Conservation (phyloP, 805 yeast species). For the Candida nonsorbophila region DNA sequence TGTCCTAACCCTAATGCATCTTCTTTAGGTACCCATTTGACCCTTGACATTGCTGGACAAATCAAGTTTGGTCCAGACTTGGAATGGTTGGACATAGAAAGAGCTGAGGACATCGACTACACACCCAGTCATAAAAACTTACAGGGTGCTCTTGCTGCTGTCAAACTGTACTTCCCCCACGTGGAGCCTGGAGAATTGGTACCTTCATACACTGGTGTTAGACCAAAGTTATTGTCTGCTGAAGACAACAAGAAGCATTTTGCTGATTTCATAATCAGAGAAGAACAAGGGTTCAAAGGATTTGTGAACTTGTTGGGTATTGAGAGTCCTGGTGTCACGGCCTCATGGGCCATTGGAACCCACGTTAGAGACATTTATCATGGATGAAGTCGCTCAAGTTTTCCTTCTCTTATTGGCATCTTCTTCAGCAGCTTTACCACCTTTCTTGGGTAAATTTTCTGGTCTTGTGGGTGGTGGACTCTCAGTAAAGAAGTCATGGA, state of each 20-base stretch:
- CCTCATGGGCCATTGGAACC: slow-evolving; percentile 78
- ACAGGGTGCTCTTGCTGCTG: slow-evolving; percentile 52
- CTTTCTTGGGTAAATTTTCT: slow-evolving; percentile 49
- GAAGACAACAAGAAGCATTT: slow-evolving; percentile 36
- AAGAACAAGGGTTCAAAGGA: slow-evolving; percentile 70
- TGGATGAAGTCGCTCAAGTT: slow-evolving; percentile 7
- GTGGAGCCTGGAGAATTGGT: slow-evolving; percentile 46
- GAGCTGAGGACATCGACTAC: slow-evolving; percentile 37
- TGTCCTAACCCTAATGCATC: slow-evolving; percentile 61
- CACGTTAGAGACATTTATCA: slow-evolving; percentile 44
- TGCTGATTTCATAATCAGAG: slow-evolving; percentile 68
- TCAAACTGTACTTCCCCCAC: slow-evolving; percentile 59
- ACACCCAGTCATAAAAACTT: slow-evolving; percentile 45
- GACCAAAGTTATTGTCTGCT: slow-evolving; percentile 66
- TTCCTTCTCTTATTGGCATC: slow-evolving; percentile 15
- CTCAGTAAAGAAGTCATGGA: slow-evolving; percentile 66
- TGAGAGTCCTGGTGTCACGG: slow-evolving; percentile 87
- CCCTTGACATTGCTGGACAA: slow-evolving; percentile 76
- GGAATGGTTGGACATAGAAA: slow-evolving; percentile 58
- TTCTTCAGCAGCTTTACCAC: slow-evolving; percentile 16
- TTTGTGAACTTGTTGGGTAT: slow-evolving; percentile 78
- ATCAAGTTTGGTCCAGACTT: slow-evolving; percentile 85
- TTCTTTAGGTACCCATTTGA: slow-evolving; percentile 86
- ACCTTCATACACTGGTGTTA: slow-evolving; percentile 74
- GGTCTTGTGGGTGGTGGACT: slow-evolving; percentile 73